phyloP scores from a whole-genome alignment of 75 land plant species.

The Picea glauca region DNA sequence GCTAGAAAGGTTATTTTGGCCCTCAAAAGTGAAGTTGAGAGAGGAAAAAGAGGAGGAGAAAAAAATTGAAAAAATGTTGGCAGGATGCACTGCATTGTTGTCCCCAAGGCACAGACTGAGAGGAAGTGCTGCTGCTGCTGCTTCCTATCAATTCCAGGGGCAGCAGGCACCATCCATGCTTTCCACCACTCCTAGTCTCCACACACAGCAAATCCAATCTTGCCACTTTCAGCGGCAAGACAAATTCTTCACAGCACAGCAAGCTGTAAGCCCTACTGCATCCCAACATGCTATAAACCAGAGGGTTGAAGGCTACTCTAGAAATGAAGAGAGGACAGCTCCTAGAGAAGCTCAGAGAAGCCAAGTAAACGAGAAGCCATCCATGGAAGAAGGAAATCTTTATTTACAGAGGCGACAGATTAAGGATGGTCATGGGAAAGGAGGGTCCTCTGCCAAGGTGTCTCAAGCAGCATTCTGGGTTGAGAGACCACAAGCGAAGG shows the following conservation, averaged over 20 bases:
- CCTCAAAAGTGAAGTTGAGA: not conserved
- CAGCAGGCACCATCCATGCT: not conserved
- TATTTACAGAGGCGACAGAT: not conserved
- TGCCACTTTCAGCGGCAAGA: not conserved
- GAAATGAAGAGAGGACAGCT: constrained; percentile 2
- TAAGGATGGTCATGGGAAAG: not conserved
- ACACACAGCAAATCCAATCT: constrained; percentile 11
- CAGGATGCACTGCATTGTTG: constrained; percentile 11
- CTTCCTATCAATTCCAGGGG: constrained; percentile 8
- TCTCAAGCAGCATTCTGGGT: constrained; percentile 18
- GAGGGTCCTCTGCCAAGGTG: constrained; percentile 12
- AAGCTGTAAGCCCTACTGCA: constrained; percentile 10
- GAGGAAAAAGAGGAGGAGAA: not conserved
- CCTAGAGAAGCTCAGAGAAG: constrained; percentile 10
- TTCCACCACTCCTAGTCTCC: not conserved
- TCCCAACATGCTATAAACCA: constrained; percentile 10
- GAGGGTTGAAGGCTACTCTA: constrained; percentile 2
- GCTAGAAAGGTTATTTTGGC: not conserved
- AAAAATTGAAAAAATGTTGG: constrained; percentile 5
- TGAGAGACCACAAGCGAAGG: constrained; percentile 8
- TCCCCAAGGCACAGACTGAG: constrained; percentile 12
- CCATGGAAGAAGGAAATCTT: constrained; percentile 6
- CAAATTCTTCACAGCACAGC: constrained; percentile 9
- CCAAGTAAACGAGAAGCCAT: constrained; percentile 4
- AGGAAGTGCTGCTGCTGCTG: not conserved